These are phyloP conservation scores for Corylus americana DNA, from an alignment of 306 rosid species.

Conservation along the genomic window DNA sequence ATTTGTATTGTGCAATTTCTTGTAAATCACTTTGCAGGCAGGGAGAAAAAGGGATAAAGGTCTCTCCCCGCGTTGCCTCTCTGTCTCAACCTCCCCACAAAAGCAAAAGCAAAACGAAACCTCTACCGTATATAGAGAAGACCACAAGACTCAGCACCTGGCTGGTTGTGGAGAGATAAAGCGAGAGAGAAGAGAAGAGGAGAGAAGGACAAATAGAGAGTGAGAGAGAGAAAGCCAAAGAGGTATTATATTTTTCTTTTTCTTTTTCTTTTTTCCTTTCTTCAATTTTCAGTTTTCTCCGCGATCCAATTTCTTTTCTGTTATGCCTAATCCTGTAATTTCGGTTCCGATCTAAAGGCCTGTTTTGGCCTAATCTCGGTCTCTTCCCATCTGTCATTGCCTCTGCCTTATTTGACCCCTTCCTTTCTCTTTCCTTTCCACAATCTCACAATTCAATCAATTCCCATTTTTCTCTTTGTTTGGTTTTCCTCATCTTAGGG, in stretches of 20 bases:
- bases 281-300: neutral
- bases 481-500: neutral
- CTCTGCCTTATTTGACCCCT: slow-evolving; percentile 5
- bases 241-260: neutral
- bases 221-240: neutral
- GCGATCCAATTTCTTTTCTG: neutral
- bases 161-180: neutral
- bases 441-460: neutral
- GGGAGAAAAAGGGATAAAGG: neutral
- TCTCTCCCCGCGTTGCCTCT: slow-evolving; percentile 8
- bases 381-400: slow-evolving; percentile 11
- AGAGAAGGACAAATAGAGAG: neutral
- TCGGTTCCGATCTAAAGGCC: slow-evolving; percentile 33
- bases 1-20: too few species aligned
- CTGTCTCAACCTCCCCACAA: neutral
- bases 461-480: neutral
- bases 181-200: neutral
- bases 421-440: neutral
- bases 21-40: neutral
- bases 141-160: neutral
- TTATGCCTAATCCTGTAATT: slow-evolving; percentile 19
- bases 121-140: neutral
- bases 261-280: neutral
- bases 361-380: slow-evolving; percentile 9
- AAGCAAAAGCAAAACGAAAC: neutral